Conservation (phyloP, 805 yeast genomes). For the Yamadazyma endophytica region DNA sequence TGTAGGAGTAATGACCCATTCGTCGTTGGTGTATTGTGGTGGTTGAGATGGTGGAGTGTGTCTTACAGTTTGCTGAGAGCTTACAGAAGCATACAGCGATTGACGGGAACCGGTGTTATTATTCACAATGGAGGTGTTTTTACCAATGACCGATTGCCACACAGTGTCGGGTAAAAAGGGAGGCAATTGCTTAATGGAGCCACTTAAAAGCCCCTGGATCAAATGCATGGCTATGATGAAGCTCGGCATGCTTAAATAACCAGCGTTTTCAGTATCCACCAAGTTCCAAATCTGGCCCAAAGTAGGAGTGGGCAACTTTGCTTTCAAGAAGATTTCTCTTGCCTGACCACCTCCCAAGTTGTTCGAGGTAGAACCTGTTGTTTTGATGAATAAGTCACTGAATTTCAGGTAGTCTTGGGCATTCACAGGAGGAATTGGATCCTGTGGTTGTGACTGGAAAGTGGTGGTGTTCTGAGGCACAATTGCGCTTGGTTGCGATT, state of each 20-base stretch:
- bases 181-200: constrained; percentile 55
- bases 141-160: constrained; percentile 31
- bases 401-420: constrained; percentile 59
- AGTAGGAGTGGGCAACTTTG: constrained; percentile 71
- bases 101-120: constrained; percentile 16
- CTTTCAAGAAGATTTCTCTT: constrained; percentile 81
- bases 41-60: constrained; percentile 17
- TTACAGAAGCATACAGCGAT: constrained; percentile 25
- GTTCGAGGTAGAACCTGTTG: constrained; percentile 51
- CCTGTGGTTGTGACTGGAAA: constrained; percentile 26
- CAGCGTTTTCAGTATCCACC: constrained; percentile 73
- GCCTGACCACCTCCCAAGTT: constrained; percentile 77
- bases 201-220: constrained; percentile 75
- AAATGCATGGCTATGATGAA: constrained; percentile 94
- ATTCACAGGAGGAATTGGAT: constrained; percentile 48
- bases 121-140: no score
- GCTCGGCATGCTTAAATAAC: constrained; percentile 67
- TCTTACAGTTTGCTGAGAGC: constrained; percentile 33
- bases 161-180: constrained; percentile 37
- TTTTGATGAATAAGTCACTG: constrained; percentile 68
- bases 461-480: constrained; percentile 29
- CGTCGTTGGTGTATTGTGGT: constrained; percentile 20
- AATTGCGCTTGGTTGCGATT: constrained; percentile 35
- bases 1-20: constrained; percentile 66
- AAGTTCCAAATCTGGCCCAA: constrained; percentile 87